A percentile compares a stretch with the other conserved stretches of the same genome.
phyloP scores from a whole-genome alignment of 352 stramenopile genomes.

The Pythium aristosporum region DNA sequence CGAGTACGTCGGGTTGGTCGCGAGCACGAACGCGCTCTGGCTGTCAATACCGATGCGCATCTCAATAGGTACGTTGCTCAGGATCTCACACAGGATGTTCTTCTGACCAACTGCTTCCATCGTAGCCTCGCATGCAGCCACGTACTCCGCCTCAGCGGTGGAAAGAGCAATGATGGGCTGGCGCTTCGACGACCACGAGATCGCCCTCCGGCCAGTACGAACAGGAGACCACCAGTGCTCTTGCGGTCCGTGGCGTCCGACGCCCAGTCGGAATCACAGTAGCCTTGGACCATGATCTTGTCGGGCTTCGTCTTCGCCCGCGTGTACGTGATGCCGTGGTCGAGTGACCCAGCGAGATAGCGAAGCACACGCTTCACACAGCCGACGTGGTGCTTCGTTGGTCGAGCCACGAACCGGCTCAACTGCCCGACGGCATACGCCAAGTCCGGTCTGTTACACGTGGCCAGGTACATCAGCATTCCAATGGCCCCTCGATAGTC shows the following conservation, averaged over 20 bases:
- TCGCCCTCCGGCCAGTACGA: constrained; percentile 12
- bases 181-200: constrained; percentile 8
- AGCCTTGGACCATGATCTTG: constrained; percentile 4
- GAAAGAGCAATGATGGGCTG: constrained; percentile 16
- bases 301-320: not conserved
- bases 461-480: constrained; percentile 33
- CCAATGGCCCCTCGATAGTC: constrained; percentile 24
- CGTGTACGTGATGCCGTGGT: constrained; percentile 4
- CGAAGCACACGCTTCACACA: constrained; percentile 11
- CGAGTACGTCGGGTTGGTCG: constrained; percentile 17
- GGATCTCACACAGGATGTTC: constrained; percentile 12
- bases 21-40: constrained; percentile 7
- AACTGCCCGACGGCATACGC: constrained; percentile 29
- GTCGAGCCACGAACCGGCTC: constrained; percentile 23
- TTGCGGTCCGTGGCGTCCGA: constrained; percentile 7
- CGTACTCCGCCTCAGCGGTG: constrained; percentile 17
- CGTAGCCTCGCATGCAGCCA: constrained; percentile 18
- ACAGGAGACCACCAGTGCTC: constrained; percentile 15
- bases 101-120: constrained; percentile 11
- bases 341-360: constrained; percentile 10
- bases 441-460: constrained; percentile 27
- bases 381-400: constrained; percentile 18
- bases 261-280: constrained; percentile 19
- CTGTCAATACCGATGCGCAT: constrained; percentile 15
- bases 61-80: not conserved